These are phyloP conservation scores for Phaeosphaeriaceae sp. DNA, from an alignment of 2,329 filamentous ascomycete genomes.

Conservation along the genomic window DNA sequence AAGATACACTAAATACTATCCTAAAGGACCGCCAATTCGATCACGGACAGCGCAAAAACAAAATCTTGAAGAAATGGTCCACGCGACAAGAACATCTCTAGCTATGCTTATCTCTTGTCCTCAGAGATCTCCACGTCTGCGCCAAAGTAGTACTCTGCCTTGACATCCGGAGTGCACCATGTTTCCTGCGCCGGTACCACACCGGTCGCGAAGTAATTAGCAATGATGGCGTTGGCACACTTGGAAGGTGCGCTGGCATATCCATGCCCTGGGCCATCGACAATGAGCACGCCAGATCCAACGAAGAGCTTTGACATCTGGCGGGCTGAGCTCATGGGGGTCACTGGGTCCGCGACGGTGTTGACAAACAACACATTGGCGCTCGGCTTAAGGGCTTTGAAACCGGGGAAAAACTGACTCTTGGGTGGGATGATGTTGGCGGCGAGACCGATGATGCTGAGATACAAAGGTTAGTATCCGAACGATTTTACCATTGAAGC, in stretches of 20 bases:
- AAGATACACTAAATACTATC: too few relatives aligned
- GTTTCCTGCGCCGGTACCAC: conserved; percentile 9
- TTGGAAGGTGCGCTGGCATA: background rate
- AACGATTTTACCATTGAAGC: background rate
- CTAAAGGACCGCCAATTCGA: too few relatives aligned
- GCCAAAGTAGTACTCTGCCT: conserved; percentile 1
- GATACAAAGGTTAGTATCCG: background rate
- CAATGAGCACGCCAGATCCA: conserved; percentile 48
- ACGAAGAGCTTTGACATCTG: conserved; percentile 46
- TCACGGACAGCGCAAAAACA: background rate
- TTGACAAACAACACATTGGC: conserved; percentile 60
- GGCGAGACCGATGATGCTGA: conserved; percentile 1
- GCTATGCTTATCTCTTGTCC: background rate
- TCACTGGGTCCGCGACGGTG: conserved; percentile 63
- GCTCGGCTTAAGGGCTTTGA: conserved; percentile 48
- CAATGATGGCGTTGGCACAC: conserved; percentile 5
- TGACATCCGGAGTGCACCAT: conserved; percentile 8
- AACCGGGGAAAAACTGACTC: conserved; percentile 13
- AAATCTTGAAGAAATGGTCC: background rate
- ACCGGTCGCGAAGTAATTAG: conserved; percentile 9
- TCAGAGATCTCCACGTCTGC: background rate
- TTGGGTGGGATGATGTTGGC: conserved; percentile 12
- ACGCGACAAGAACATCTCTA: background rate
- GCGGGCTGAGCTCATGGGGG: conserved; percentile 44
- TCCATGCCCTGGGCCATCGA: conserved; percentile 2